A percentile compares a stretch with the other conserved stretches of the same genome.
phyloP scores from a whole-genome alignment of 345 rosid species.

The Euphorbia lathyris region DNA sequence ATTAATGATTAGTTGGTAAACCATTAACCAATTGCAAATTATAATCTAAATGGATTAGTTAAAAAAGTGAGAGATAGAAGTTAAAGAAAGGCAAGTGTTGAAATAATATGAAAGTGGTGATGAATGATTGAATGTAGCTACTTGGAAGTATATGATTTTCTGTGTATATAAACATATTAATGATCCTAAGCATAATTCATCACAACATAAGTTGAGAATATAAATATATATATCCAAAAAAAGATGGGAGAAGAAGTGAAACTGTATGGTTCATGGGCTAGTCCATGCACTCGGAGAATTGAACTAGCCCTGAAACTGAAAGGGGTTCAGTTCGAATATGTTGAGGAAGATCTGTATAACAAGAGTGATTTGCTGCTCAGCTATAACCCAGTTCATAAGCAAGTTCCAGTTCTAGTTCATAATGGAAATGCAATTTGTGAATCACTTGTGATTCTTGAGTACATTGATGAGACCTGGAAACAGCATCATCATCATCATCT shows the following conservation, averaged over 20 bases:
- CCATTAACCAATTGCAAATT: neutral
- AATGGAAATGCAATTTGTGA: conserved; percentile 1
- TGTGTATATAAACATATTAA: neutral
- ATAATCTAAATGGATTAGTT: neutral
- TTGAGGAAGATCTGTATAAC: neutral
- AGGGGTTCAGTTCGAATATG: neutral
- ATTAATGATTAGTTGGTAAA: neutral
- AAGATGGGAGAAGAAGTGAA: conserved; percentile 3
- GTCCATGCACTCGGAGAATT: neutral
- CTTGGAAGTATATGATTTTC: neutral
- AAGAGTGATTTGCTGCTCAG: neutral
- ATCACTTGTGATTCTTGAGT: neutral
- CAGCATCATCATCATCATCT: neutral
- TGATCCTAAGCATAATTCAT: neutral
- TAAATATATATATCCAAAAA: too few species aligned
- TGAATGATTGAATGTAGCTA: neutral
- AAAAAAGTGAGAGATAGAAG: neutral
- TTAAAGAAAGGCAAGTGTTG: neutral
- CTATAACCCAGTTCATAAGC: neutral
- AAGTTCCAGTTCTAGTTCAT: neutral
- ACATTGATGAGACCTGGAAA: neutral
- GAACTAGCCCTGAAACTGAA: conserved; percentile 3
- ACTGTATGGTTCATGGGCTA: neutral
- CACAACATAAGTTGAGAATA: neutral
- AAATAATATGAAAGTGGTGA: neutral